Base-by-base conservation (phyloP, 2,329 filamentous ascomycete genomes). In the Exophiala mesophila region DNA sequence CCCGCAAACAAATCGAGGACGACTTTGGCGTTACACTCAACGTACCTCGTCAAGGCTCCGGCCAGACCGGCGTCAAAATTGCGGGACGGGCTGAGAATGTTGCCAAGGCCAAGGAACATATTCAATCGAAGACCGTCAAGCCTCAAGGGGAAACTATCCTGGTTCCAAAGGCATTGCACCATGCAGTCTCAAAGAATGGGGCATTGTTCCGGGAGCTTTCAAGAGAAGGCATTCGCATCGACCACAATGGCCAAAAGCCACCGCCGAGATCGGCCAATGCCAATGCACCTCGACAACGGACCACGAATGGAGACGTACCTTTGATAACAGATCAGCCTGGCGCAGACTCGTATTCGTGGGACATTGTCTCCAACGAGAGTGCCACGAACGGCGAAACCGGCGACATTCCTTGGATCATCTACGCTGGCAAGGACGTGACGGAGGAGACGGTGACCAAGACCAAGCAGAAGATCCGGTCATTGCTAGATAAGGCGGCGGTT, bases 141-240 rank as follows among this genome's bases (percentile, higher is more conserved):
- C 85, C 90, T 60, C 83, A 92, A 62, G 86, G 87, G 49, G 88
- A 92, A 72, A 92, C 85, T 0, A 67, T 97, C n/a, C 76, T 84
- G 55, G 77, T 98, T 6, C 90, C 92, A 8, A 78, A 82, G 46
- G 79, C 82, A 55, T 72, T 92, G 47, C 92, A 98, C 70, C 87
- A 97, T 62, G 69, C 75, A 46, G 76, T 98, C 54, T 78, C 86
- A 39, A 90, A 95, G 62, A 89, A 90, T 52, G 92, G 90, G 1
- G 83, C 88, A 56, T 85, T 97, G 70, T 96, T 97, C 84, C 86
- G 90, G 53, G 84, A 81, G 57, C 80, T 98, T 30, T 82, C 85
- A 52, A 89, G 81, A 64, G 85, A 96, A 59, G 83, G 86, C 55
- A 88, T 98, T 53, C 92, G 84, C 1, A 85, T 98, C 39, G 89